Evolutionary conservation across 1,139 yeast genomes (phyloP), one percentile per base, ranked within the genome.

Genomic region (Hyphopichia wangnamkhiaoensis): DNA sequence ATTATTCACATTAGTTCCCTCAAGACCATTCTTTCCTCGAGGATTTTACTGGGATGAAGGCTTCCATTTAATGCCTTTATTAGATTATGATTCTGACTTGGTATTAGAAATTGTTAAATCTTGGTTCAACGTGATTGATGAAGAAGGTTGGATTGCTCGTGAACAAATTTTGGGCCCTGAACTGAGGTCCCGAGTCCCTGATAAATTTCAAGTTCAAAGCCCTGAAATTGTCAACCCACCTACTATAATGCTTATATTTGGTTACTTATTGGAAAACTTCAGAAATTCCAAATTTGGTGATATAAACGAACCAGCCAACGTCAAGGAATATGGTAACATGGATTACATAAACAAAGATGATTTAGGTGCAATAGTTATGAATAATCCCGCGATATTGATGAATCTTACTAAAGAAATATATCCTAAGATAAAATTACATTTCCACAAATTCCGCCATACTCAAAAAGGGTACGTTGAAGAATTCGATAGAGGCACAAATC

Each of bases 31-130:
- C 54, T 93, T 93, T 63, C 98, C 98, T 7, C 75, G 98, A 47
- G 99, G 99, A 0, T 93, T 93, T 56, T 88, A 88, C 56, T 93
- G 99, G 99, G 99, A 94, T 61, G 98, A 94, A 64, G 99, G 99
- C 0, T 93, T 93, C 63, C 96, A 93, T 59, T 70, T 93, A 46
- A 69, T 91, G 30, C 96, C 96, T 3, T 68, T 93, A 27, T 62
- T 88, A 47, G 83, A 84, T 37, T 91, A 84, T 58, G 98, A 93
- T 59, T 77, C 89, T 8, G 96, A 90, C 55, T 68, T 93, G 33
- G 89, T 83, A 0, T 68, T 91, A 44, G 96, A 89, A 48, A 82
- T 93, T 20, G 59, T 90, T 43, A 76, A 84, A 53, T 86, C 96
- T 34, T 93, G 99, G 99, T 85, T 93, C 57, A 65, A 76, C 31